Evolutionary conservation across 2,329 filamentous ascomycete genomes (phyloP), one percentile per base, ranked within the genome.

Genomic region (Talaromyces sp.): DNA sequence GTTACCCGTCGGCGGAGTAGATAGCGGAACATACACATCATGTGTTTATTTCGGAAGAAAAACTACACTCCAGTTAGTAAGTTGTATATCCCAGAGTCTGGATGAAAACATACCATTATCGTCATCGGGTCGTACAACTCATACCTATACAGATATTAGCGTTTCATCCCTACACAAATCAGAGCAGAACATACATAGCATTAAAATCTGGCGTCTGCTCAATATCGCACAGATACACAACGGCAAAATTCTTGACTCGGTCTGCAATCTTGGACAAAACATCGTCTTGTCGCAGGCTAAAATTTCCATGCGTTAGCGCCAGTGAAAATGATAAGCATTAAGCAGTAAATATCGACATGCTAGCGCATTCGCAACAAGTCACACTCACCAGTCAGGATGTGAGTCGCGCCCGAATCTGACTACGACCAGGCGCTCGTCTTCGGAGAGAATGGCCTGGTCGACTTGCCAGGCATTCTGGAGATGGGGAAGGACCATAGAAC

Each of bases 11-110:
- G 22, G 11, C 4, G 19, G 19, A 24, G n/a, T 10, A 11, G 13
- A n/a, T 4, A 52, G 24, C 35, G 19, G 24, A 58, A 58, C 65
- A 31, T 48, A 67, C 78, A 79, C 76, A 80, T 96, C 88, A 98
- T 98, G 80, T 97, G 93, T 78, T 99, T 99, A 78, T 99, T 99
- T 67, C 94, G 88, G 83, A 93, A 97, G 84, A 97, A 97, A 83
- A 92, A 96, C 91, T 62, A 72, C 73, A 66, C 73, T 62, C 70
- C 72, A 6, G 27, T 66, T 45, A 62, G 57, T 35, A 31, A 5
- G 14, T 1, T 11, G 39, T 31, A 41, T 11, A 41, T 48, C 13
- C 13, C 13, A 48, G 47, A 31, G 14, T 45, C 9, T 41, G 5
- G 56, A 10, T 31, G 27, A 31, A 27, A 22, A 58, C 66, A 54